These are phyloP conservation scores for Pseudogymnoascus sp. DNA, from an alignment of 2,329 filamentous ascomycete species.

Conservation along the genomic window DNA sequence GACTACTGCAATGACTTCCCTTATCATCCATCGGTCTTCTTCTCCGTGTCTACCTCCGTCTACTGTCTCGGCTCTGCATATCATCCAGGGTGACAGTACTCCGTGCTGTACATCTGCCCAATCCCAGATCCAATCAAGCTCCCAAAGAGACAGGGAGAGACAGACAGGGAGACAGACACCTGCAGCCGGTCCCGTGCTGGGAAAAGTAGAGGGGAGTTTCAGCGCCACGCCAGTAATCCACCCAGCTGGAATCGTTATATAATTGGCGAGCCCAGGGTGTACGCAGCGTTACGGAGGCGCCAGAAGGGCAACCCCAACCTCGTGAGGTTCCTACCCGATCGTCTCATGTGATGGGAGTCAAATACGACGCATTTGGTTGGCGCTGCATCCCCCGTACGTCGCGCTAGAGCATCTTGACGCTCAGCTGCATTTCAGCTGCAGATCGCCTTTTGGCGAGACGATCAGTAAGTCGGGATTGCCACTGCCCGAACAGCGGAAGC, in stretches of 20 bases:
- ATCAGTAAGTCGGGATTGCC: not conserved
- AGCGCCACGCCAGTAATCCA: slow-evolving; percentile 1
- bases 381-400: slow-evolving; percentile 3
- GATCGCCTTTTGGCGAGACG: not conserved
- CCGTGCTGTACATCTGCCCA: not conserved
- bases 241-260: not conserved
- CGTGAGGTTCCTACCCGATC: not conserved
- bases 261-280: not conserved
- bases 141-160: not conserved
- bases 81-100: not conserved
- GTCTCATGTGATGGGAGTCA: slow-evolving; percentile 1
- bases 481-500: not conserved
- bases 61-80: not conserved
- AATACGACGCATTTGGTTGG: not conserved
- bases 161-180: not conserved
- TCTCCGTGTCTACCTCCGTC: not conserved
- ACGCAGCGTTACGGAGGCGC: not conserved
- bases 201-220: not conserved
- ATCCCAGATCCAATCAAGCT: not conserved
- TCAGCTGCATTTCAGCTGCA: slow-evolving; percentile 6
- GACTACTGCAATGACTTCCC: not conserved
- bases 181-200: slow-evolving; percentile 3
- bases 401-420: slow-evolving; percentile 5
- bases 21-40: not conserved
- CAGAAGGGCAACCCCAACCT: not conserved